Percentiles rank a stretch among this genome's conserved stretches.
phyloP scores from a whole-genome alignment of 192 early-diverging fungal species.

The Powellomyces hirtus region DNA sequence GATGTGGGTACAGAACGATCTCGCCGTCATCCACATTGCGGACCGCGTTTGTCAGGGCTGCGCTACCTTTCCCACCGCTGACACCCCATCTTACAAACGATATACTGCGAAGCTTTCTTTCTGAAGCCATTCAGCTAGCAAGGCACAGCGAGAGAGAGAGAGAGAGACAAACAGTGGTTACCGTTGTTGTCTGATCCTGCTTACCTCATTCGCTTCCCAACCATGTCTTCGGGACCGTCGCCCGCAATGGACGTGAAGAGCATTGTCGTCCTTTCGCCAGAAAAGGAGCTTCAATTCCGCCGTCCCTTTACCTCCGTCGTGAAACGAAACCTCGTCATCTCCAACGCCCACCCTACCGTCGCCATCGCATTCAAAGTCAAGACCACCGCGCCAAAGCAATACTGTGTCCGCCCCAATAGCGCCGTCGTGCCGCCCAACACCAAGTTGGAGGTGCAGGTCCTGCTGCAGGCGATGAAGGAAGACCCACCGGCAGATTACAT shows the following conservation, averaged over 20 bases:
- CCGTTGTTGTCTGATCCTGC: too few species aligned
- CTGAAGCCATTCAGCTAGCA: too few species aligned
- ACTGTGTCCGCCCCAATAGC: conserved; percentile 71
- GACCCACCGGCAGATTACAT: conserved; percentile 75
- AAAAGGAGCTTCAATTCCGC: conserved; percentile 43
- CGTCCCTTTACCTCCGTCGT: conserved; percentile 44
- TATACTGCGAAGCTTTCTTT: too few species aligned
- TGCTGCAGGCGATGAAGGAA: conserved; percentile 85
- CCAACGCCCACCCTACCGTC: conserved; percentile 44
- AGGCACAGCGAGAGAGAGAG: too few species aligned
- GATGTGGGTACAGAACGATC: too few species aligned
- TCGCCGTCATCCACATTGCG: too few species aligned
- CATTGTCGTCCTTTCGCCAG: conserved; percentile 23
- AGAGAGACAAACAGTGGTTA: too few species aligned
- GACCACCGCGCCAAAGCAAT: conserved; percentile 96
- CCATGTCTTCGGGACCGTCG: too few species aligned
- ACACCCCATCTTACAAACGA: too few species aligned
- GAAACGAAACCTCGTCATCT: conserved; percentile 36
- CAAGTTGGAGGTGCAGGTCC: conserved; percentile 71
- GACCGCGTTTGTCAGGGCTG: too few species aligned
- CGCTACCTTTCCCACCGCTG: too few species aligned
- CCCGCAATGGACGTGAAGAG: conserved; percentile 9
- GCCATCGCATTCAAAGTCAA: conserved; percentile 97
- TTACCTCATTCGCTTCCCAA: too few species aligned
- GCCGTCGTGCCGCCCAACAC: background rate